These are phyloP conservation scores for Saccharum hybrid DNA, from an alignment of 202 grass and related monocot species.

Conservation along the genomic window DNA sequence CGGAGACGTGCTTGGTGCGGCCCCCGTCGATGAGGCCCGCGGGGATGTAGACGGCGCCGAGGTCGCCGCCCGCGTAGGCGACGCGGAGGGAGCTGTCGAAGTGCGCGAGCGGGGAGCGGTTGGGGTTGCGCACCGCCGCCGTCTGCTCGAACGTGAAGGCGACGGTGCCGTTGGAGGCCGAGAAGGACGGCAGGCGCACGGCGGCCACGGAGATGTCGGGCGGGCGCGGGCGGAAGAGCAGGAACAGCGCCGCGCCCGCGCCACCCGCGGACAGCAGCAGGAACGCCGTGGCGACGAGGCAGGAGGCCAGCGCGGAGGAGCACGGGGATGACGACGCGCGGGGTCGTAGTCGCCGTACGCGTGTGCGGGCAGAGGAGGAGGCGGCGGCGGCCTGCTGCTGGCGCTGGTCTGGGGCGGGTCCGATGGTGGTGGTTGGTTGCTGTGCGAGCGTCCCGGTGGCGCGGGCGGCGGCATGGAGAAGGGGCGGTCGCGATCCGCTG, in stretches of 20 bases:
- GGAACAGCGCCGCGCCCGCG: conserved; percentile 52
- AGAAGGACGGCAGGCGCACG: conserved; percentile 65
- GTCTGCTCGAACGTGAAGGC: conserved; percentile 83
- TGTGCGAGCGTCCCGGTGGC: background rate
- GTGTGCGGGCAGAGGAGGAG: background rate
- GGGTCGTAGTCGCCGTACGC: background rate
- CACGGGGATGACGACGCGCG: background rate
- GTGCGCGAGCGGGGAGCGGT: conserved; percentile 83
- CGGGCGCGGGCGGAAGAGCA: conserved; percentile 67
- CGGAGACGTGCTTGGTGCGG: conserved; percentile 60
- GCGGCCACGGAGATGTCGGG: conserved; percentile 66
- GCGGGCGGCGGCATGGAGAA: background rate
- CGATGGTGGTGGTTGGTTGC: background rate
- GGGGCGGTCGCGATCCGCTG: background rate
- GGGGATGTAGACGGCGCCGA: conserved; percentile 90
- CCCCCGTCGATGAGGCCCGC: conserved; percentile 78
- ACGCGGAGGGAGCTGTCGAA: conserved; percentile 91
- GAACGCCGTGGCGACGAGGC: conserved; percentile 61
- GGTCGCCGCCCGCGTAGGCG: conserved; percentile 67
- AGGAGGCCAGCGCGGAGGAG: conserved; percentile 61
- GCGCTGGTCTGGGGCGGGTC: background rate
- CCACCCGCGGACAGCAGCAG: conserved; percentile 51
- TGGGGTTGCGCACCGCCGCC: conserved; percentile 79
- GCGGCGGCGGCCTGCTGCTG: background rate
- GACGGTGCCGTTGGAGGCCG: conserved; percentile 72